phyloP scores from a whole-genome alignment of 306 rosid genomes.

The Vicia villosa region DNA sequence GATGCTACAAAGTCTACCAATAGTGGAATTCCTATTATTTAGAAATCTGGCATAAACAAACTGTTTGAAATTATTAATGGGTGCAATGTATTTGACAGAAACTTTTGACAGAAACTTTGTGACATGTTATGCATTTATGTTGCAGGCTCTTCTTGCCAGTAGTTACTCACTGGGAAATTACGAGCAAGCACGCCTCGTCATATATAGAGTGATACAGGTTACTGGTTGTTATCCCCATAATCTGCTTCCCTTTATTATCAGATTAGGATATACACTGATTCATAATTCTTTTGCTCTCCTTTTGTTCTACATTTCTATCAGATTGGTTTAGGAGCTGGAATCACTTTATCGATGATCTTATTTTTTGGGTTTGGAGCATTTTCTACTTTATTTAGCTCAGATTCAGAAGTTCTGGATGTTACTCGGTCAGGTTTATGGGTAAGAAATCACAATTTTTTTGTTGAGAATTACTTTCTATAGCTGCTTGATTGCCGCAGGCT shows the following conservation, averaged over 20 bases:
- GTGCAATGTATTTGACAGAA: conserved; percentile 28
- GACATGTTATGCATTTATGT: conserved; percentile 33
- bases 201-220: conserved; percentile 81
- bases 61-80: conserved; percentile 3
- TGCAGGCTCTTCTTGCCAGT: conserved; percentile 83
- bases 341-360: conserved; percentile 62
- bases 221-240: conserved; percentile 25
- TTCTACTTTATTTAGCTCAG: conserved; percentile 76
- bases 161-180: conserved; percentile 74
- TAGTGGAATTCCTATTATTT: conserved; percentile 16
- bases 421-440: conserved; percentile 84
- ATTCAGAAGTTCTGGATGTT: conserved; percentile 70
- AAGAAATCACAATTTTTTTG: conserved; percentile 41
- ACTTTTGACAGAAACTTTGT: conserved; percentile 31
- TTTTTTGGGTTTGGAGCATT: conserved; percentile 77
- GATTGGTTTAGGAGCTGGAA: conserved; percentile 79
- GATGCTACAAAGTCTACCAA: conserved; percentile 3
- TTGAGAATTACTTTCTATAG: background rate
- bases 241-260: conserved; percentile 2
- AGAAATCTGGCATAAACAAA: conserved; percentile 9
- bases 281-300: conserved; percentile 25
- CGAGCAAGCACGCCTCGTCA: conserved; percentile 66
- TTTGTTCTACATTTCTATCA: conserved; percentile 41
- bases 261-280: conserved; percentile 35
- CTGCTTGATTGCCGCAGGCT: conserved; percentile 17